phyloP scores from a whole-genome alignment of 495 filamentous ascomycete genomes.

The Penicillium tannophilum region DNA sequence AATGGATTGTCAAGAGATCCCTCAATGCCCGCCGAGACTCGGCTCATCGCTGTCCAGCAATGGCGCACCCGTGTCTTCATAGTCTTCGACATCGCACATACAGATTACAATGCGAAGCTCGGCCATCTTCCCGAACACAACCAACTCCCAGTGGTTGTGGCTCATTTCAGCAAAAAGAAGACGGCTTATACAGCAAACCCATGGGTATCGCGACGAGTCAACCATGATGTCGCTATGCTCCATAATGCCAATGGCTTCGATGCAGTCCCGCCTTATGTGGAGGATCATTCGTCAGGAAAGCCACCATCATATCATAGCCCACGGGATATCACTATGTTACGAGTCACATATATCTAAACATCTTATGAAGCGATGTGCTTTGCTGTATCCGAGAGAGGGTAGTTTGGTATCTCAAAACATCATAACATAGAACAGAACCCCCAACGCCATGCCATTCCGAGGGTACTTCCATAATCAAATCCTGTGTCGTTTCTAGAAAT shows the following conservation, averaged over 20 bases:
- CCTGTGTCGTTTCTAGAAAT: conserved; percentile 57
- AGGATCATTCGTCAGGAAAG: conserved; percentile 27
- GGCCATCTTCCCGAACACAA: conserved; percentile 33
- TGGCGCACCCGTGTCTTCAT: conserved; percentile 29
- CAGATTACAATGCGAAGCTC: conserved; percentile 25
- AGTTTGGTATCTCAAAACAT: conserved; percentile 17
- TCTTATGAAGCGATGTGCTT: neutral
- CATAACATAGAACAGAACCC: conserved; percentile 9
- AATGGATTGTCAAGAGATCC: conserved; percentile 8
- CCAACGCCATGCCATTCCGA: conserved; percentile 19
- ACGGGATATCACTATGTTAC: conserved; percentile 28
- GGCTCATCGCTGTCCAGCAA: conserved; percentile 28
- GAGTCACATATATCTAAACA: conserved; percentile 16
- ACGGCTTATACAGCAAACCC: conserved; percentile 25
- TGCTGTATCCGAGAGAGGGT: neutral
- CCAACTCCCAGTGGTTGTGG: conserved; percentile 27
- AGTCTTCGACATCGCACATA: conserved; percentile 31
- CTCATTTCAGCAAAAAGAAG: conserved; percentile 32
- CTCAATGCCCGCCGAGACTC: conserved; percentile 4
- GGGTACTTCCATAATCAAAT: neutral
- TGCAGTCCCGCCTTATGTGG: conserved; percentile 27
- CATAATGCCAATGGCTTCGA: conserved; percentile 32
- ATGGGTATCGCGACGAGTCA: conserved; percentile 27
- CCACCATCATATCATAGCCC: conserved; percentile 26
- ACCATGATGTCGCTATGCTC: conserved; percentile 29